Evolutionary conservation across 1,139 yeast genomes (phyloP).

Genomic region (Candida pseudoviswanathii): DNA sequence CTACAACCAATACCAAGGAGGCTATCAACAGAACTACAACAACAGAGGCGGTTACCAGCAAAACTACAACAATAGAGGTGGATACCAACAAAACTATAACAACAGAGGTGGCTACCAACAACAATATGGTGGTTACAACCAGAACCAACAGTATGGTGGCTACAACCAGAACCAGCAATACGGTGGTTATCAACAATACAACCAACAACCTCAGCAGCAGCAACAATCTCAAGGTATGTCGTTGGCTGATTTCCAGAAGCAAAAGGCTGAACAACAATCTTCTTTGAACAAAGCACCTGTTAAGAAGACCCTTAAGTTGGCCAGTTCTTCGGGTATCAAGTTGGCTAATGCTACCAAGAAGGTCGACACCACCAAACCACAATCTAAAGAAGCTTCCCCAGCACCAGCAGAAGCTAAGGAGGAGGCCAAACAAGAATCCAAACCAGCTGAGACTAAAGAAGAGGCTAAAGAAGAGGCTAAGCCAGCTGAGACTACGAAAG

Average conservation of each 20-base stretch:
- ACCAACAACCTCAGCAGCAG: conserved; percentile 21
- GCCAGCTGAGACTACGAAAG: conserved; percentile 14
- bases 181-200: conserved; percentile 13
- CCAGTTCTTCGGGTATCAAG: conserved; percentile 66
- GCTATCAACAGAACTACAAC: conserved; percentile 23
- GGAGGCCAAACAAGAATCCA: conserved; percentile 10
- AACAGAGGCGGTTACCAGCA: conserved; percentile 28
- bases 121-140: conserved; percentile 12
- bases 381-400: conserved; percentile 22
- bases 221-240: conserved; percentile 64
- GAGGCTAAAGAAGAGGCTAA: conserved; percentile 10
- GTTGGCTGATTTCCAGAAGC: conserved; percentile 83
- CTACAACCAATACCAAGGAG: conserved; percentile 19
- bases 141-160: conserved; percentile 11
- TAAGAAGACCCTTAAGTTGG: conserved; percentile 62
- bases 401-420: conserved; percentile 23
- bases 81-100: conserved; percentile 29
- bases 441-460: conserved; percentile 15
- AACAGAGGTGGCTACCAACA: conserved; percentile 17
- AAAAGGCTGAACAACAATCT: conserved; percentile 49
- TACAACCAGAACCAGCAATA: conserved; percentile 8
- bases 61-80: conserved; percentile 22
- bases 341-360: conserved; percentile 60
- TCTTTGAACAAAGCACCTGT: conserved; percentile 51
- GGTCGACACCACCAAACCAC: conserved; percentile 25